These are phyloP conservation scores for Fusarium goolgardi DNA, from an alignment of 2,329 filamentous ascomycete genomes.

Conservation along the genomic window DNA sequence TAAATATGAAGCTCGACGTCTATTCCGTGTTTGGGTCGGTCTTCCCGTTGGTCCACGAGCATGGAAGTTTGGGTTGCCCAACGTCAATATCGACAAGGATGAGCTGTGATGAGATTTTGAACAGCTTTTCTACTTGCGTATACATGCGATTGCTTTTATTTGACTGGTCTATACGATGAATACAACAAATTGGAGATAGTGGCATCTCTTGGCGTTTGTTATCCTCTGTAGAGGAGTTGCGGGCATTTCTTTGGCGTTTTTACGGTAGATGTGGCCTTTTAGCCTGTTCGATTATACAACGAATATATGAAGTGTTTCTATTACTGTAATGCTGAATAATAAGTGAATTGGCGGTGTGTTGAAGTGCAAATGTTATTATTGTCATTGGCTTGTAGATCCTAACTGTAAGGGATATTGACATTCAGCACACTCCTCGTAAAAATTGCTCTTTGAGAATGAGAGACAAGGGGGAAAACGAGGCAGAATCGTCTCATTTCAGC, in stretches of 20 bases:
- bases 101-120: constrained; percentile 57
- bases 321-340: not conserved
- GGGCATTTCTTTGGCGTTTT: constrained; percentile 30
- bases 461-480: not conserved
- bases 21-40: constrained; percentile 65
- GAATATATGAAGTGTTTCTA: constrained; percentile 9
- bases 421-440: not conserved
- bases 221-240: not conserved
- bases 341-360: not conserved
- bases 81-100: constrained; percentile 55
- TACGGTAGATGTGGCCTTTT: not conserved
- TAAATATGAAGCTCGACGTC: constrained; percentile 58
- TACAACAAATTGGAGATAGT: constrained; percentile 12
- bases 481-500: not conserved
- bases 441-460: not conserved
- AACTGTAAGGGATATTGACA: not conserved
- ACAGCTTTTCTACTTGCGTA: not conserved
- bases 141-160: constrained; percentile 5
- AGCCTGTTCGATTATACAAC: not conserved
- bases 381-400: not conserved
- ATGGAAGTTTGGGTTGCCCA: constrained; percentile 61
- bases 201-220: constrained; percentile 28
- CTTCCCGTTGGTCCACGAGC: constrained; percentile 62
- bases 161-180: not conserved
- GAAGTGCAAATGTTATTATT: not conserved